Evolutionary conservation across 2,329 filamentous ascomycete genomes (phyloP), one percentile per base, ranked within the genome.

Genomic region (Colletotrichum orchidophilum): DNA sequence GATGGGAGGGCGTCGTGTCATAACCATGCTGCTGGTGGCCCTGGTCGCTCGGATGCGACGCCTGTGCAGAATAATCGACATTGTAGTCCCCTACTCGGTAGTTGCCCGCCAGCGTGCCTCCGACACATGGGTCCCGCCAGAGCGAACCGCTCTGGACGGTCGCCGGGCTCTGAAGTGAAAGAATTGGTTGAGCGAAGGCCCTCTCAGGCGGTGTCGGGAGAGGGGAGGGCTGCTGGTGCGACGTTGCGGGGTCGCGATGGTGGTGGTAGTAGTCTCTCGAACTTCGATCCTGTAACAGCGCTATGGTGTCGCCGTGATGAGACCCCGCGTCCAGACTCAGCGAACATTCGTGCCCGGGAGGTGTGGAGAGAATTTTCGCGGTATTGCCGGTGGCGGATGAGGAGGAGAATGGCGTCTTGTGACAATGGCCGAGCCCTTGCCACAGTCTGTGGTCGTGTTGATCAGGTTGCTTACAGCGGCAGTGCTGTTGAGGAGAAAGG

Each of bases 81-180:
- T 92, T 89, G 87, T 92, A 92, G 86, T 91, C 89, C 81, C 87
- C 88, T 84, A 90, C 87, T 87, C 90, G 89, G 86, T 93, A 94
- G 83, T 91, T 90, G 87, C 89, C 87, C 87, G 90, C 90, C 89
- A 93, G 89, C 86, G 89, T 92, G 88, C 85, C 89, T 86, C 86
- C 88, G 83, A 88, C 88, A 83, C 90, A 92, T 92, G 88, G 90
- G 89, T 90, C 87, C 90, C 90, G 90, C 91, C 91, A 93, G 91
- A 93, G 90, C 91, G 87, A 88, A 84, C 85, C 90, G 90, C 91
- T 89, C 91, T 91, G 89, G 90, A 91, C 90, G 90, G 88, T 87
- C 87, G 87, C 89, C 86, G 88, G 86, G 83, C 82, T 87, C 85
- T 88, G 88, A 79, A 89, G 85, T 80, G 87, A 87, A 83, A 88